Evolutionary conservation across 305 asterid genomes (phyloP).

Genomic region (Caryopteris hybrid): DNA sequence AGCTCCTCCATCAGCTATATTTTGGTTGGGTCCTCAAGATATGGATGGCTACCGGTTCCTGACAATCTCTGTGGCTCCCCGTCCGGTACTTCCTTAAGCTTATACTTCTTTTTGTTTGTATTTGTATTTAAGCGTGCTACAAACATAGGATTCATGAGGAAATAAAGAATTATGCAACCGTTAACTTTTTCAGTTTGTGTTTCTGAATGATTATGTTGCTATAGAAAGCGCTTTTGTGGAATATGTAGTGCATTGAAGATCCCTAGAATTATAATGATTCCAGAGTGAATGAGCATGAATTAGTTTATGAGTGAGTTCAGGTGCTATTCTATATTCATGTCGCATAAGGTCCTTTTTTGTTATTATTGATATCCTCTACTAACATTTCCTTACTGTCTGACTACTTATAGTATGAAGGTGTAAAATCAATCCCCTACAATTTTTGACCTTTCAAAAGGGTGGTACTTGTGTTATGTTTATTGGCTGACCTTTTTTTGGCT

Average conservation of each 20-base stretch:
- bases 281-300: background rate
- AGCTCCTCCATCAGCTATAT: slow-evolving; percentile 93
- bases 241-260: background rate
- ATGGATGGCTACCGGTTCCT: slow-evolving; percentile 84
- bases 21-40: slow-evolving; percentile 87
- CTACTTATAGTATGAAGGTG: background rate
- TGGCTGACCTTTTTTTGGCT: no score
- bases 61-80: slow-evolving; percentile 97
- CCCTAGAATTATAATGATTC: slow-evolving; percentile 17
- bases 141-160: background rate
- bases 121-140: slow-evolving; percentile 10
- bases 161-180: background rate
- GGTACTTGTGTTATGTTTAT: no score
- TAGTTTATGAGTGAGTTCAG: background rate
- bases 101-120: background rate
- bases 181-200: background rate
- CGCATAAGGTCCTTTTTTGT: background rate
- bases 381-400: background rate
- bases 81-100: slow-evolving; percentile 56
- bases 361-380: background rate
- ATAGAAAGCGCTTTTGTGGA: background rate
- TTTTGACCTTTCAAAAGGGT: no score
- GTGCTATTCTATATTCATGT: background rate
- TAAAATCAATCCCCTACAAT: no score
- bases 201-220: background rate